phyloP scores from a whole-genome alignment of 208 protist species.

The Leishmania tropica region DNA sequence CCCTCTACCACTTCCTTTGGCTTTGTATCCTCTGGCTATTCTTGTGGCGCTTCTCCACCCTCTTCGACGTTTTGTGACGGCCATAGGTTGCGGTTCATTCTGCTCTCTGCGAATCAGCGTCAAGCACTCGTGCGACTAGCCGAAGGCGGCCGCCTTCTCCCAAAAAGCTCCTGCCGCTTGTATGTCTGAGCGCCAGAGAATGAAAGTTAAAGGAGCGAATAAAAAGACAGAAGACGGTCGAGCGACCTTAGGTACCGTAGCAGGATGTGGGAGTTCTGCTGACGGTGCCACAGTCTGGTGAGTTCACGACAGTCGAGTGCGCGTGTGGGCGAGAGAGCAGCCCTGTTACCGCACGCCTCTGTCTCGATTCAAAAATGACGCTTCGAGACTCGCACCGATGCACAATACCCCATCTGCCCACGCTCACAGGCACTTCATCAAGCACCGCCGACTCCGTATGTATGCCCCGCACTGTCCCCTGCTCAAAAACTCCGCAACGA shows the following conservation, averaged over 20 bases:
- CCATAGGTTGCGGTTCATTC: neutral
- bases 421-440: neutral
- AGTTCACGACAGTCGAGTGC: neutral
- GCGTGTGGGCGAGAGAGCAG: neutral
- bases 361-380: neutral
- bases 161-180: neutral
- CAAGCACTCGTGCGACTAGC: neutral
- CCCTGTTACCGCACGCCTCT: neutral
- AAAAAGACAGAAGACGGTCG: neutral
- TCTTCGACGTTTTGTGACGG: neutral
- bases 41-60: neutral
- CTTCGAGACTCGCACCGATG: neutral
- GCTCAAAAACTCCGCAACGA: neutral
- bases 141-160: neutral
- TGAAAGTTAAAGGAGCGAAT: neutral
- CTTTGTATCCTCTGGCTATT: neutral
- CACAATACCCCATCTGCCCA: neutral
- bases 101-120: neutral
- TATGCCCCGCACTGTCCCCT: neutral
- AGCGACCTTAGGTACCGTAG: neutral
- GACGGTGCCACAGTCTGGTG: neutral
- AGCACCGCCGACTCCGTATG: neutral
- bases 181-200: neutral
- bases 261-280: no score
- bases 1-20: no score